A percentile compares a stretch with the other conserved stretches of the same genome.
phyloP scores from a whole-genome alignment of 352 stramenopile genomes.

The Phytophthora idaei region DNA sequence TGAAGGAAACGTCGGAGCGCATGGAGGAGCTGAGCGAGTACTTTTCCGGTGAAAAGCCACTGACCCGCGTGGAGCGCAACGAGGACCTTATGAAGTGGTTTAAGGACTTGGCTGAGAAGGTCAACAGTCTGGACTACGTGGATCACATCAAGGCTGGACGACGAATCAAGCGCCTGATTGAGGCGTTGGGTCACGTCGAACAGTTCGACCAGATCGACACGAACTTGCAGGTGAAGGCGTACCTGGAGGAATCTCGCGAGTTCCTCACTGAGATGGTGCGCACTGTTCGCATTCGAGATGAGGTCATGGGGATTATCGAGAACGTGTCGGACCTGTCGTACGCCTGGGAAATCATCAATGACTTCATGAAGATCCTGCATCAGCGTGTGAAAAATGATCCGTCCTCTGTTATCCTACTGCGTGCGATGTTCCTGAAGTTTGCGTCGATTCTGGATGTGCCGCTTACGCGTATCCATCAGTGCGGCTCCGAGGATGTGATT shows the following conservation, averaged over 20 bases:
- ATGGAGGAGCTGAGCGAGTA: conserved; percentile 95
- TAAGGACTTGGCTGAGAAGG: conserved; percentile 89
- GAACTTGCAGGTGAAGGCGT: conserved; percentile 95
- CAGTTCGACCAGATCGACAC: conserved; percentile 96
- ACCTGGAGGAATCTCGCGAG: conserved; percentile 91
- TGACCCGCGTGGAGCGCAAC: conserved; percentile 93
- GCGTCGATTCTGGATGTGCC: conserved; percentile 94
- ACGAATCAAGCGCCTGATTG: conserved; percentile 94
- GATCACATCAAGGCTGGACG: conserved; percentile 94
- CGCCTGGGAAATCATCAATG: conserved; percentile 94
- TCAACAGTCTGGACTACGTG: conserved; percentile 90
- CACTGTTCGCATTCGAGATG: conserved; percentile 92
- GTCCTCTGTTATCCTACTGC: conserved; percentile 91
- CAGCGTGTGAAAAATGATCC: conserved; percentile 93
- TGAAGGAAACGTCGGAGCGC: conserved; percentile 87
- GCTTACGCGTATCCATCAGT: conserved; percentile 92
- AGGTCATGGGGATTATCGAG: conserved; percentile 93
- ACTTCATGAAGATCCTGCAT: conserved; percentile 95
- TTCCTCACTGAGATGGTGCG: conserved; percentile 95
- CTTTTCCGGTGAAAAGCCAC: conserved; percentile 93
- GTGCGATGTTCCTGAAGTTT: conserved; percentile 95
- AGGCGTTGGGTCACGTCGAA: conserved; percentile 94
- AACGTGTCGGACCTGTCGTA: conserved; percentile 96
- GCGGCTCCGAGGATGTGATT: conserved; percentile 91
- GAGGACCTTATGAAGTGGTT: conserved; percentile 95